phyloP scores from a whole-genome alignment of 805 yeast genomes.

The Cyberlindnera veronae region DNA sequence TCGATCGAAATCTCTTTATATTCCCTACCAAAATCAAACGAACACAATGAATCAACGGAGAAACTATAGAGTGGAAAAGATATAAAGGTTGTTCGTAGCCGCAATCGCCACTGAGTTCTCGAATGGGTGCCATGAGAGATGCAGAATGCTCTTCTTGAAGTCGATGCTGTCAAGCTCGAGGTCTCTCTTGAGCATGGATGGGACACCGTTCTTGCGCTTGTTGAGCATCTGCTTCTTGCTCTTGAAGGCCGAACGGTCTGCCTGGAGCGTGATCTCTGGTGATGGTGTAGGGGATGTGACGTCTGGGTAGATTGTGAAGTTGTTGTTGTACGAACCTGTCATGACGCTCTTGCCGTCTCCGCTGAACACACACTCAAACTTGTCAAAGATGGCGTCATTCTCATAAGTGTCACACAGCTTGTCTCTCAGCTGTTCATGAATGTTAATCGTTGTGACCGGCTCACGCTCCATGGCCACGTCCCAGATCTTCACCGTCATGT shows the following conservation, averaged over 20 bases:
- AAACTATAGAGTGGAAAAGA: slow-evolving; percentile 76
- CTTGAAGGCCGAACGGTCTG: slow-evolving; percentile 96
- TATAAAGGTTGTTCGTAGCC: slow-evolving; percentile 91
- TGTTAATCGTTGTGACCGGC: slow-evolving; percentile 90
- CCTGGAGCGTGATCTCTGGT: slow-evolving; percentile 73
- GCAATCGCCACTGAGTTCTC: slow-evolving; percentile 98
- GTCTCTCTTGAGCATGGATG: slow-evolving; percentile 42
- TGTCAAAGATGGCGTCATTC: slow-evolving; percentile 97
- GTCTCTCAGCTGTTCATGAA: slow-evolving; percentile 92
- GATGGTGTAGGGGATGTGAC: slow-evolving; percentile 43
- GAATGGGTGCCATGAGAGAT: slow-evolving; percentile 96
- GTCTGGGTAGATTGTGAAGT: slow-evolving; percentile 94
- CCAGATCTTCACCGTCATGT: slow-evolving; percentile 97
- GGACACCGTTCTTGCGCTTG: slow-evolving; percentile 33
- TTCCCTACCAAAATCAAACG: too few relatives aligned
- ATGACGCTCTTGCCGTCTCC: slow-evolving; percentile 90
- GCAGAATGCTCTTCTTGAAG: slow-evolving; percentile 90
- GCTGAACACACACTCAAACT: slow-evolving; percentile 92
- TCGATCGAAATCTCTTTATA: too few relatives aligned
- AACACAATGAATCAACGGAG: too few relatives aligned
- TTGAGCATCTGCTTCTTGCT: slow-evolving; percentile 49
- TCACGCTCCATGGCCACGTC: slow-evolving; percentile 95
- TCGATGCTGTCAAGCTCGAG: slow-evolving; percentile 65
- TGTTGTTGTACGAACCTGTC: slow-evolving; percentile 97
- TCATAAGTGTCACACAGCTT: slow-evolving; percentile 96